Evolutionary conservation across 2,329 filamentous ascomycete species (phyloP), one percentile per base, ranked within the genome.

Genomic region (Saccharata proteae): DNA sequence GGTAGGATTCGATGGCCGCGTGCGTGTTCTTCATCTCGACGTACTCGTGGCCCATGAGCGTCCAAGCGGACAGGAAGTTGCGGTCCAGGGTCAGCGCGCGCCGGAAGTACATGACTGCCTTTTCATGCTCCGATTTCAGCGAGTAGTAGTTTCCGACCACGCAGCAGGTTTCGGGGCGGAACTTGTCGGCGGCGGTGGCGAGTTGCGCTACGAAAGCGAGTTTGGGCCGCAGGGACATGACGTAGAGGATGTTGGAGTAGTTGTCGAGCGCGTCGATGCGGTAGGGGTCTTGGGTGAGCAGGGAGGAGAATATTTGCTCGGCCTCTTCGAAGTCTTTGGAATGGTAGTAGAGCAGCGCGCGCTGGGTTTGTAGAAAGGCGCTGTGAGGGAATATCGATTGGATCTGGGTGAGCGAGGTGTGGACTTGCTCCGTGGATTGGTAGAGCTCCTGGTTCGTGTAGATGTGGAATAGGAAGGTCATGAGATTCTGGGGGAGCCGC

Each of bases 1-100:
- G 76, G 50, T 98, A 98, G 1, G 84, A 93, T 54, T 98, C 90
- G 39, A 98, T 96, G 6, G 90, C 90, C 0, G 90, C 88, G 47
- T 98, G 90, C 0, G 88, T 96, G 52, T 98, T 98, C 51, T 96
- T 98, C 58, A 98, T 76, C 56, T 98, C 90, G 32, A 96, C 85
- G 45, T 94, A 98, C 54, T 98, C 90, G 55, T 98, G 90, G 1
- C 90, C 90, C 88, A 98, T 96, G 1, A 98, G 66, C 0, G 90
- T 98, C 90, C 90, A 98, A 2, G 90, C 90, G 0, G 85, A 92
- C 11, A 94, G 69, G 51, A 90, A 98, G 16, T 77, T 79, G 7
- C 88, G 77, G 51, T 98, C 90, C 0, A 98, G 66, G 0, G 84
- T 92, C 13, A 98, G 61, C 0, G 90, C 90, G 14, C 90, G 78